Conservation (phyloP, 495 filamentous ascomycete genomes). For the Neurospora sp. region DNA sequence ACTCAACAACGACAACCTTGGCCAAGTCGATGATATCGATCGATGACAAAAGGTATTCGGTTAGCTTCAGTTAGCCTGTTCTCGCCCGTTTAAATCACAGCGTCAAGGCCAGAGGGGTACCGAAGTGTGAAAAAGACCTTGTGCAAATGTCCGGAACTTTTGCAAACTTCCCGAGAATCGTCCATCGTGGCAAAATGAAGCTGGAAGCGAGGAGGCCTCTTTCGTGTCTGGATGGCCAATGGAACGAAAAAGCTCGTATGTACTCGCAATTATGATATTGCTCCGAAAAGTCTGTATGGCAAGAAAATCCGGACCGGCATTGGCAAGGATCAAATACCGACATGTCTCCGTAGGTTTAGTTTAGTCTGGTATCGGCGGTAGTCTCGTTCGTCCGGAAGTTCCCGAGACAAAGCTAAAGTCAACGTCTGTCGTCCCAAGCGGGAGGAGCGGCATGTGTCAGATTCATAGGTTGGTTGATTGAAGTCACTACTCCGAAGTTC, state of each 20-base stretch:
- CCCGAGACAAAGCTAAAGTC: background rate
- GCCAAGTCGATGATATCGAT: too few species aligned
- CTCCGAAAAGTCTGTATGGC: background rate
- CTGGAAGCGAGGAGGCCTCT: background rate
- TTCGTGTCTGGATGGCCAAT: background rate
- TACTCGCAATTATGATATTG: background rate
- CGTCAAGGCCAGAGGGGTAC: too few species aligned
- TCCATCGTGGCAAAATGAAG: background rate
- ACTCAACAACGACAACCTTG: too few species aligned
- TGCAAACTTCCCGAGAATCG: background rate
- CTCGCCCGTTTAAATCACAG: too few species aligned
- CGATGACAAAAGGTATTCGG: too few species aligned
- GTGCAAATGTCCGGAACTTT: background rate
- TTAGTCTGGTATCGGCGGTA: background rate
- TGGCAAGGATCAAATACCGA: background rate
- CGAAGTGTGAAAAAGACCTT: background rate
- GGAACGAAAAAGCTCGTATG: background rate
- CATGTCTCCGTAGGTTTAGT: background rate
- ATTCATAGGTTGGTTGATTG: too few species aligned
- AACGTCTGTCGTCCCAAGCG: background rate
- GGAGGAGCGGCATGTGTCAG: background rate
- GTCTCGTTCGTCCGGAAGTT: background rate
- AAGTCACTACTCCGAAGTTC: too few species aligned
- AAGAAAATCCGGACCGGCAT: background rate
- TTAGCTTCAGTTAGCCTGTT: too few species aligned